Conservation (phyloP, 441 rosid genomes). For the Gossypium schwendimanii region DNA sequence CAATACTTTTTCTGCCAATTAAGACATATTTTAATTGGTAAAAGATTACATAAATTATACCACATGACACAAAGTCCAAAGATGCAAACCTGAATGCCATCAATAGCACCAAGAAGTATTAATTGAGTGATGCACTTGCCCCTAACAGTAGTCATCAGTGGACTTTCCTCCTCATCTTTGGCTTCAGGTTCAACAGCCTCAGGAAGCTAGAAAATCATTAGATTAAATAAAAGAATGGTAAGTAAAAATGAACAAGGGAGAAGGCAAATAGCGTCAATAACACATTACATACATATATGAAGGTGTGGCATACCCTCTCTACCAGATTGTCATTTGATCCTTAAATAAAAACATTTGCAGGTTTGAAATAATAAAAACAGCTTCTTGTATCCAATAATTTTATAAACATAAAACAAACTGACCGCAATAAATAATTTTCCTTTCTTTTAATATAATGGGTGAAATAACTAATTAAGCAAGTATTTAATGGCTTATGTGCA, state of each 20-base stretch:
- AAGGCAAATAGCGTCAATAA: background rate
- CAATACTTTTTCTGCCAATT: slow-evolving; percentile 72
- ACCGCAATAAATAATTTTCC: background rate
- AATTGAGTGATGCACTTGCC: slow-evolving; percentile 96
- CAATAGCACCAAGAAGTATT: slow-evolving; percentile 85
- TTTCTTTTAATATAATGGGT: background rate
- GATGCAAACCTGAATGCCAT: slow-evolving; percentile 76
- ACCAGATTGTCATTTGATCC: background rate
- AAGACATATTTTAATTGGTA: background rate
- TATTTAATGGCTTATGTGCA: background rate
- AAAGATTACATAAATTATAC: background rate
- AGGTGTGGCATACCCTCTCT: background rate
- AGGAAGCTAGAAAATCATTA: slow-evolving; percentile 41
- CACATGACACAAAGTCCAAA: background rate
- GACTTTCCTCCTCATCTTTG: slow-evolving; percentile 82
- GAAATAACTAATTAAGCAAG: background rate
- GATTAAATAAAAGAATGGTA: background rate
- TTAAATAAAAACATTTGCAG: background rate
- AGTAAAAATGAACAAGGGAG: background rate
- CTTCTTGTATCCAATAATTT: background rate
- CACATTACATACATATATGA: background rate
- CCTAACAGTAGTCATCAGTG: slow-evolving; percentile 68
- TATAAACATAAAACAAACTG: background rate
- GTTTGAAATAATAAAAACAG: slow-evolving; percentile 3
- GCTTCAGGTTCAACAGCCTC: slow-evolving; percentile 53